Evolutionary conservation across 768 basidiomycete species (phyloP).

Genomic region (Termitomyces sp.): DNA sequence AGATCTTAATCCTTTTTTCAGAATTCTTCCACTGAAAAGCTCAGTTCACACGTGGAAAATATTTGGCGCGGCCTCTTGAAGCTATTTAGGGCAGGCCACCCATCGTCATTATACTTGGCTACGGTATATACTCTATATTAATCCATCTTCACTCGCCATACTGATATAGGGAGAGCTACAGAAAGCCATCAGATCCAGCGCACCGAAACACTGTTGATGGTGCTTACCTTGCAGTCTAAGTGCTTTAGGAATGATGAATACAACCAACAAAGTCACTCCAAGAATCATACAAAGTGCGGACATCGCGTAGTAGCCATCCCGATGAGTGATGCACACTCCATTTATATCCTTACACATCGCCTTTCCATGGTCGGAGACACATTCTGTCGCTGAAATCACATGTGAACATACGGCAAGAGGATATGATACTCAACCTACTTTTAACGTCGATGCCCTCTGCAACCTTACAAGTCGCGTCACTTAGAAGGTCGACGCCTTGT

Average conservation of each 20-base stretch:
- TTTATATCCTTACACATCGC: constrained; percentile 63
- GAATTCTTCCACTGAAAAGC: constrained; percentile 25
- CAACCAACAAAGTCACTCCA: constrained; percentile 67
- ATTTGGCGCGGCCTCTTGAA: constrained; percentile 17
- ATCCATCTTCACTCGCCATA: constrained; percentile 64
- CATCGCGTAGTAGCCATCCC: constrained; percentile 90
- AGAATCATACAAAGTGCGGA: constrained; percentile 72
- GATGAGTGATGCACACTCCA: constrained; percentile 77
- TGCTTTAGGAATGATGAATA: constrained; percentile 81
- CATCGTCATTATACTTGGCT: neutral
- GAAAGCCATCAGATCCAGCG: constrained; percentile 5
- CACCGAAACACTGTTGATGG: neutral
- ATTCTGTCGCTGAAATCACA: constrained; percentile 60
- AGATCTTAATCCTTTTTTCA: constrained; percentile 19
- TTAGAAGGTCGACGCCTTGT: constrained; percentile 83
- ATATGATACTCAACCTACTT: constrained; percentile 32
- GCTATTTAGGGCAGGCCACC: constrained; percentile 35
- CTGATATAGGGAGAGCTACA: constrained; percentile 60
- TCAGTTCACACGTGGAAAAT: constrained; percentile 37
- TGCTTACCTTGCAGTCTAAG: constrained; percentile 77
- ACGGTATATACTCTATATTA: constrained; percentile 5
- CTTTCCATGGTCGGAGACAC: constrained; percentile 91
- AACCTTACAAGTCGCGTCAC: constrained; percentile 76
- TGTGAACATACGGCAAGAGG: neutral
- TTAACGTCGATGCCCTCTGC: constrained; percentile 48